Conservation (phyloP, 108 stramenopile species). For the Discostella pseudostelligera region DNA sequence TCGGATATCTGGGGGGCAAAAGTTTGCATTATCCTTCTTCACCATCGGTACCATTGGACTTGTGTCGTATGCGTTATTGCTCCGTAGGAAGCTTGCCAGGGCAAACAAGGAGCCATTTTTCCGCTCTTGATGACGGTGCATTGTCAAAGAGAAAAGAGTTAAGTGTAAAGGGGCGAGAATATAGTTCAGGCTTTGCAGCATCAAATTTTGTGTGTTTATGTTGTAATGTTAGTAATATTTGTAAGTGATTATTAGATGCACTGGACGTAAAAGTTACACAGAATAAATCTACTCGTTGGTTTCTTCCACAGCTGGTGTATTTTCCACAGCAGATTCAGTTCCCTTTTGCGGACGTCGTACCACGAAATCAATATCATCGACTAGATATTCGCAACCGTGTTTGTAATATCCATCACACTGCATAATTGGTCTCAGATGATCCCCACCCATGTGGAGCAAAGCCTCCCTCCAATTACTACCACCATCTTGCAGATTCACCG, state of each 20-base stretch:
- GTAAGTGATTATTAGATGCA: no score
- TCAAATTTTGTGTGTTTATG: no score
- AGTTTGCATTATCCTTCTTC: slow-evolving; percentile 83
- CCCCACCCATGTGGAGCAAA: not conserved
- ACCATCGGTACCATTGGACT: slow-evolving; percentile 71
- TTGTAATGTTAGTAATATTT: no score
- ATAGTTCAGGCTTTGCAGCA: no score
- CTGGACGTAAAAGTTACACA: no score
- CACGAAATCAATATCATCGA: not conserved
- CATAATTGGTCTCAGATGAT: not conserved
- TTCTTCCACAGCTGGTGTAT: no score
- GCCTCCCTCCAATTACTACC: slow-evolving; percentile 9
- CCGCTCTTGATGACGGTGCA: no score
- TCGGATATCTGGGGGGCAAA: slow-evolving; percentile 71
- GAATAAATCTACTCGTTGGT: no score
- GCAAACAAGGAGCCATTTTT: not conserved
- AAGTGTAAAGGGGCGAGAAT: no score
- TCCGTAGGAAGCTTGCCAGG: slow-evolving; percentile 38
- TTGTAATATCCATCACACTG: slow-evolving; percentile 10
- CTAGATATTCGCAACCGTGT: slow-evolving; percentile 1
- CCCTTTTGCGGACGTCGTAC: not conserved
- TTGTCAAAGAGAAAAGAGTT: no score
- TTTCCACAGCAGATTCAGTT: no score
- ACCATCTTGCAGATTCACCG: slow-evolving; percentile 1
- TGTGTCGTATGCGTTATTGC: slow-evolving; percentile 69